A percentile compares a stretch with the other conserved stretches of the same genome.
phyloP scores from a whole-genome alignment of 768 basidiomycete species.

The Dioszegia hungarica region DNA sequence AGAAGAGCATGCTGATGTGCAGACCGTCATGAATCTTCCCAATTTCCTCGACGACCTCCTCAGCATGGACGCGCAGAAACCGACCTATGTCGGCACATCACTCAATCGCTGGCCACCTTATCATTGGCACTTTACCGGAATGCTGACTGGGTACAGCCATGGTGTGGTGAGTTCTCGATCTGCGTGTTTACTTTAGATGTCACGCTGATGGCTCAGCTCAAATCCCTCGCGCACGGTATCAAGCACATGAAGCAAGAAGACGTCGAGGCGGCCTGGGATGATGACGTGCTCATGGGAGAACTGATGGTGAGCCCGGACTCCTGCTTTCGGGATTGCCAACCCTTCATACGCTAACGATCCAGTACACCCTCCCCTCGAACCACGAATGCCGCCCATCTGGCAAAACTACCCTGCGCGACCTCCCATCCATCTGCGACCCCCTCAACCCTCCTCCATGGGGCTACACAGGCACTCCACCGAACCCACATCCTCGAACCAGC shows the following conservation, averaged over 20 bases:
- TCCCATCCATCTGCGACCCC: slow-evolving; percentile 15
- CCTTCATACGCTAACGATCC: no score
- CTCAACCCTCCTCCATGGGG: slow-evolving; percentile 15
- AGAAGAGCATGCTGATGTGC: not conserved
- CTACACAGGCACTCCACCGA: slow-evolving; percentile 8
- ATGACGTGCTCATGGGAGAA: slow-evolving; percentile 27
- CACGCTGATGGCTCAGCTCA: slow-evolving; percentile 9
- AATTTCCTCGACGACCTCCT: slow-evolving; percentile 20
- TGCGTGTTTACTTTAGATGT: no score
- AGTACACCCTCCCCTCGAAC: not conserved
- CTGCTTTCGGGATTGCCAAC: no score
- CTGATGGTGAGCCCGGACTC: slow-evolving; percentile 8
- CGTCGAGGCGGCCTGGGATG: slow-evolving; percentile 15
- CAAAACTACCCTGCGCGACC: not conserved
- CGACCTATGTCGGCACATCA: slow-evolving; percentile 23
- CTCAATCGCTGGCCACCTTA: slow-evolving; percentile 23
- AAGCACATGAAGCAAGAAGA: slow-evolving; percentile 12
- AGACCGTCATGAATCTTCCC: slow-evolving; percentile 22
- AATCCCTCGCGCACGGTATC: slow-evolving; percentile 20
- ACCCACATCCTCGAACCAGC: slow-evolving; percentile 11
- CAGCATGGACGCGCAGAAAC: slow-evolving; percentile 11
- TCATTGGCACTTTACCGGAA: slow-evolving; percentile 24
- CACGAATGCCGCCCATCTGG: not conserved
- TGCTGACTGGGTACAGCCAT: slow-evolving; percentile 19
- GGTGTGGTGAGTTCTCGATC: not conserved